phyloP scores from a whole-genome alignment of 2,329 filamentous ascomycete species.

The Dactylonectria macrodidyma region DNA sequence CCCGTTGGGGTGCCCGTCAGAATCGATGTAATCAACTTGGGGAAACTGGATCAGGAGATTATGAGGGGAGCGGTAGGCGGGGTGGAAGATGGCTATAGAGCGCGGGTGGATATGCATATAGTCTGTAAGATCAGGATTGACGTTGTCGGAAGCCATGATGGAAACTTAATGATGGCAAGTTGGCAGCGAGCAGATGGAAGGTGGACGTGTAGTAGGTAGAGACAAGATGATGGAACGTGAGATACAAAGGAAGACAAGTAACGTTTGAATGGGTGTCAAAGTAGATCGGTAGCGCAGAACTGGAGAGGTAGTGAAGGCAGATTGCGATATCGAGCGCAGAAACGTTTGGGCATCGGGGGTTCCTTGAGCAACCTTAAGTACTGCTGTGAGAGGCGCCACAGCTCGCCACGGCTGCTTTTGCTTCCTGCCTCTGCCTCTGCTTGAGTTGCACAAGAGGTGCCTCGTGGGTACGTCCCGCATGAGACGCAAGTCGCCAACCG shows the following conservation, averaged over 20 bases:
- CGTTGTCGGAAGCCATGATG: no score
- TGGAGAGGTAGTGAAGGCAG: neutral
- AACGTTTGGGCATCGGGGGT: neutral
- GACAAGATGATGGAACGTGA: neutral
- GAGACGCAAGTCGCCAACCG: neutral
- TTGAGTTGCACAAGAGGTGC: neutral
- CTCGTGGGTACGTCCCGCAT: neutral
- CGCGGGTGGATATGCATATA: neutral
- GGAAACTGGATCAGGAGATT: constrained; percentile 39
- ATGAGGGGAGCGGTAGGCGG: constrained; percentile 36
- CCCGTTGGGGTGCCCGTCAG: constrained; percentile 4
- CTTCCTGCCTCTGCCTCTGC: neutral
- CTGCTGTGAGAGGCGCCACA: neutral
- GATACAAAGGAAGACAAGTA: no score
- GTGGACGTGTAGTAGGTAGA: neutral
- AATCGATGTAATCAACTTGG: constrained; percentile 34
- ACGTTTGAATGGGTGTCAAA: no score
- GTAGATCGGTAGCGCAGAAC: neutral
- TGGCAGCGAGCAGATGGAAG: no score
- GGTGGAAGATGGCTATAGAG: constrained; percentile 31
- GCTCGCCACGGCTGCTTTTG: neutral
- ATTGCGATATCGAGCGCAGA: neutral
- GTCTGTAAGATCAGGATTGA: no score
- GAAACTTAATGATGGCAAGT: no score
- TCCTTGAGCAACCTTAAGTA: neutral